Evolutionary conservation across 139 green algal genomes (phyloP), one percentile per base, ranked within the genome.

Genomic region (Asterochloris erici): DNA sequence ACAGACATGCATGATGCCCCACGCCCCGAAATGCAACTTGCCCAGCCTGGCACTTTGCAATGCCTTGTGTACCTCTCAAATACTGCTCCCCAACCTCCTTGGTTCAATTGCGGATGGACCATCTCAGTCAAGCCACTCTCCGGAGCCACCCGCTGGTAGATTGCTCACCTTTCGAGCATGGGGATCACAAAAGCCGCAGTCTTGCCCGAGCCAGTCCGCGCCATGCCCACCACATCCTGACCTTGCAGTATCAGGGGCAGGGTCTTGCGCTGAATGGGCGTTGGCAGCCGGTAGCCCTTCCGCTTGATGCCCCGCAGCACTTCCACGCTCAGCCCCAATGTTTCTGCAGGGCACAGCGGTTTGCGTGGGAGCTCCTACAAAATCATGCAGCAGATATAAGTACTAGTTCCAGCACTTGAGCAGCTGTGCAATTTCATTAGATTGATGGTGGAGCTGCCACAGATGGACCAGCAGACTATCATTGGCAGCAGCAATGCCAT

Each of bases 121-220:
- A 54, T 54, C 38, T 54, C 6, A 6, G 4, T 54, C 6, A 54
- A 54, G 38, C 6, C 38, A 54, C 38, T 54, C 38, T 6, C 4
- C 38, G 6, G 38, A 54, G 38, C 38, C 6, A 54, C 38, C 2
- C 6, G 38, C 38, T 54, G 19, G 27, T 54, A 70, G 23, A 71
- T 26, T 74, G 63, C 83, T 68, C 87, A 90, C 88, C 86, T 90
- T 79, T 98, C 87, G 23, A 99, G 82, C 86, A 99, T 90, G 0
- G 97, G 95, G 24, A 98, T 91, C 12, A 98, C 92, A 88, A 98
- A 98, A 11, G 95, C 95, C 15, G 96, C 96, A 10, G 97, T 99
- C 86, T 99, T 99, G 79, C 97, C 97, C 38, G 90, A 97, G 61
- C 97, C 97, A 23, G 97, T 99, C 26, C 97, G 88, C 2, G 95